A percentile compares a stretch with the other conserved stretches of the same genome.
phyloP scores from a whole-genome alignment of 2,329 filamentous ascomycete species.

The Pseudonectria buxi region DNA sequence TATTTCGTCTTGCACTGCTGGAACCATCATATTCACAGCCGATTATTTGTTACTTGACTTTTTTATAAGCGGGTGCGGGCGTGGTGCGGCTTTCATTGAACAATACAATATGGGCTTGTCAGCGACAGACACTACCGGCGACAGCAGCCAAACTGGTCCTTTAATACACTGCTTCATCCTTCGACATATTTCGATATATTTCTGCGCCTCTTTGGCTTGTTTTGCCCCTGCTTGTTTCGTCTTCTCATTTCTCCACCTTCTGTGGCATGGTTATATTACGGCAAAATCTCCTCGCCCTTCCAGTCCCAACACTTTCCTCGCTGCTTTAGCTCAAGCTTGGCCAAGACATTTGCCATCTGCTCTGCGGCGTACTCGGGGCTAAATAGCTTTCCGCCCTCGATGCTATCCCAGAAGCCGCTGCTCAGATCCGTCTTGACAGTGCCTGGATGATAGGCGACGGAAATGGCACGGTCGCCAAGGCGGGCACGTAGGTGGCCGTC shows the following conservation, averaged over 20 bases:
- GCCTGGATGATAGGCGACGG: conserved; percentile 69
- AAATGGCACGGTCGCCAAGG: conserved; percentile 56
- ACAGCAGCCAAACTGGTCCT: too few species aligned
- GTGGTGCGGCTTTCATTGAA: too few species aligned
- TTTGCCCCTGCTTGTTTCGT: background rate
- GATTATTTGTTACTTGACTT: too few species aligned
- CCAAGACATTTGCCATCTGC: conserved; percentile 54
- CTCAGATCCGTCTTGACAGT: conserved; percentile 73
- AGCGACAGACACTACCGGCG: too few species aligned
- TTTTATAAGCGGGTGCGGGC: too few species aligned
- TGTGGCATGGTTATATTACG: conserved; percentile 40
- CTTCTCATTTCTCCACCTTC: conserved; percentile 1
- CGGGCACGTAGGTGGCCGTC: conserved; percentile 57
- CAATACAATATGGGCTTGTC: too few species aligned
- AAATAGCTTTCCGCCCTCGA: conserved; percentile 57
- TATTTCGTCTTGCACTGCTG: background rate
- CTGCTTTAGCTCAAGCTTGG: conserved; percentile 40
- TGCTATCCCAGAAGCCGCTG: conserved; percentile 62
- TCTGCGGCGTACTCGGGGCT: conserved; percentile 59
- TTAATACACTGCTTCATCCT: background rate
- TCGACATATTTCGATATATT: too few species aligned
- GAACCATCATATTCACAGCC: too few species aligned
- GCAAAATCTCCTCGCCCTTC: conserved; percentile 56
- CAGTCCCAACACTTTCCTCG: conserved; percentile 65
- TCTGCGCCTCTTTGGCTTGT: too few species aligned